Base-by-base conservation (phyloP, 768 basidiomycete genomes). In the Suillus alpinus region DNA sequence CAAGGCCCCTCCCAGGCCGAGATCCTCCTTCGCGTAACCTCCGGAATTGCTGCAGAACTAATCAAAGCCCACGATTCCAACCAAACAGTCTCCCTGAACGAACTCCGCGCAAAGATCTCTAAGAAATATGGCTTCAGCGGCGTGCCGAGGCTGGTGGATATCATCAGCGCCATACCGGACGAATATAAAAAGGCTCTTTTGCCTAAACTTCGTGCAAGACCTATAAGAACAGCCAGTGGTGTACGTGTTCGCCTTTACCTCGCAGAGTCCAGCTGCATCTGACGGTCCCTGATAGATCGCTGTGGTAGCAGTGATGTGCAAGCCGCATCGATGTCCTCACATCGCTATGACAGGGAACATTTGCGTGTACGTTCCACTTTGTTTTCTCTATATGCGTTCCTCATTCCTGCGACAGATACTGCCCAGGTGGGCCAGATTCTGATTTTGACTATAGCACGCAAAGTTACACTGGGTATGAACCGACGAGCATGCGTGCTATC, bases 331-430 rank as follows among this genome's bases (percentile, higher is more conserved):
- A 58, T 99, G 97, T 80, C 97, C 97, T 4, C 97, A 99, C 77
- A 98, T 99, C 59, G 97, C 97, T 8, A 97, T 99, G 94, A 99
- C 97, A 0, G 97, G 97, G 32, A 99, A 99, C 69, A 98, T 99
- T 59, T 99, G 97, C 77, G 97, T 99, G 89, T 96, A 75, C 65
- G 90, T 78, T 8, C 43, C 1, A 41, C 26, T 44, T 43, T 18
- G 14, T 37, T 13, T 4, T 52, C 46, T 39, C 56, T 1, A 18
- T n/a, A 3, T 56, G 1, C 51, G 14, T 61, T 63, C 46, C 23
- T 63, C 50, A 64, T 7, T 59, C 34, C 31, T 3, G 13, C 13
- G 3, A 36, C 63, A 95, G 94, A 40, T 98, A 98, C 73, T 99
- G 97, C 71, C 97, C 97, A 5, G 97, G 97, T 59, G 97, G 97